Conservation (phyloP, 1,284 basidiomycete species). For the Acaromyces ingoldii region DNA sequence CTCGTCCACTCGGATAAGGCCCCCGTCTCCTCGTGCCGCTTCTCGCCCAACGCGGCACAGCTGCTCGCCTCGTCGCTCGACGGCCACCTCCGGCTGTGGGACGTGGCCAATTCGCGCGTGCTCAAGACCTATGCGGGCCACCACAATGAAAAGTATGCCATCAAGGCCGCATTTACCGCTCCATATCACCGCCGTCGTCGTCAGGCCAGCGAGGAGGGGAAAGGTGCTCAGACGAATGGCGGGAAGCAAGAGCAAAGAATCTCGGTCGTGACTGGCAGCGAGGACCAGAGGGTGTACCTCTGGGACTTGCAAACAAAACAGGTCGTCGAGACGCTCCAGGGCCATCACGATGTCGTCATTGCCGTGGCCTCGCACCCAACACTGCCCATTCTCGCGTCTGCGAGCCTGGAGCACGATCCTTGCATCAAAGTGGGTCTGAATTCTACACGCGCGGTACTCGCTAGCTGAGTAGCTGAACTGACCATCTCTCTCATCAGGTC, state of each 20-base stretch:
- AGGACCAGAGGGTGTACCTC: constrained; percentile 78
- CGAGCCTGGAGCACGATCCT: constrained; percentile 29
- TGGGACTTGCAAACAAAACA: constrained; percentile 86
- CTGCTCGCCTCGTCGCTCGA: constrained; percentile 85
- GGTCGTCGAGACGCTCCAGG: constrained; percentile 49
- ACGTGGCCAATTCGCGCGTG: constrained; percentile 81
- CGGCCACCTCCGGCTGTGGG: constrained; percentile 87
- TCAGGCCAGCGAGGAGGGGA: neutral
- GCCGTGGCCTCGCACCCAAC: constrained; percentile 27
- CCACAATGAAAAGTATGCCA: constrained; percentile 68
- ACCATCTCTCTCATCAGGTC: no score
- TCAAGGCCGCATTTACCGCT: constrained; percentile 18
- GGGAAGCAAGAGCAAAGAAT: constrained; percentile 1
- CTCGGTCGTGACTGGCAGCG: constrained; percentile 73
- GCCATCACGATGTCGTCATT: neutral
- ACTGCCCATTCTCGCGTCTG: constrained; percentile 29
- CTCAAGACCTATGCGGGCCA: constrained; percentile 88
- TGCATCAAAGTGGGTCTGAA: constrained; percentile 16
- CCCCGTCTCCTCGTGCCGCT: constrained; percentile 78
- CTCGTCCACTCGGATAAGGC: constrained; percentile 92
- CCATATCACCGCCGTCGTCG: no score
- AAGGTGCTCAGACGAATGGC: neutral
- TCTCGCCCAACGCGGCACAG: constrained; percentile 85
- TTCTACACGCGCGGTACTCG: no score
- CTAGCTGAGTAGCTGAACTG: no score